Percentiles rank a stretch among this genome's conserved stretches.
These are phyloP conservation scores for Dovyalis caffra DNA, from an alignment of 345 rosid species.

Conservation along the genomic window DNA sequence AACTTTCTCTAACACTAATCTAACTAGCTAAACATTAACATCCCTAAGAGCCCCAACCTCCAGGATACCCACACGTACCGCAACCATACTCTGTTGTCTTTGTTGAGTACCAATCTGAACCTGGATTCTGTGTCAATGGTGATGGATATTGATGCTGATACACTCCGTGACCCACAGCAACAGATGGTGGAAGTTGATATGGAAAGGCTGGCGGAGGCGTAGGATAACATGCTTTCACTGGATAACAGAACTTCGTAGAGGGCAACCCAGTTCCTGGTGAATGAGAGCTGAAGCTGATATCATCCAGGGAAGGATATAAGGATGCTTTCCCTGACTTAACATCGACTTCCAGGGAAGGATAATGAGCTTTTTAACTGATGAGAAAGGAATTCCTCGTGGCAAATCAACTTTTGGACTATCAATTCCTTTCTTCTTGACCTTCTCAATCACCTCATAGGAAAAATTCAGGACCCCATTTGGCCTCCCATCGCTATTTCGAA, in stretches of 20 bases:
- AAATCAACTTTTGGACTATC: background rate
- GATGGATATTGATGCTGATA: slow-evolving; percentile 2
- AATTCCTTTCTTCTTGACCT: background rate
- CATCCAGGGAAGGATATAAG: slow-evolving; percentile 12
- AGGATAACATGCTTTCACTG: background rate
- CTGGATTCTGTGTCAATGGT: slow-evolving; percentile 3
- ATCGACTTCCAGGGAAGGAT: slow-evolving; percentile 9
- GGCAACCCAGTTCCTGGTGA: slow-evolving; percentile 5
- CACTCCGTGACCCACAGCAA: background rate
- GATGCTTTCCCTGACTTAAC: background rate
- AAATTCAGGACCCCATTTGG: slow-evolving; percentile 44
- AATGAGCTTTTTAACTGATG: background rate
- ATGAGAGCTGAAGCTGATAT: slow-evolving; percentile 18
- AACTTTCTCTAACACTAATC: background rate
- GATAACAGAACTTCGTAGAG: background rate
- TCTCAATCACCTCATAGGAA: slow-evolving; percentile 29
- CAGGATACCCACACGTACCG: background rate
- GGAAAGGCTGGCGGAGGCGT: slow-evolving; percentile 5
- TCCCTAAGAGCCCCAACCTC: background rate
- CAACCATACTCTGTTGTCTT: slow-evolving; percentile 11
- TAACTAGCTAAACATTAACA: background rate
- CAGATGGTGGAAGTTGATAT: background rate
- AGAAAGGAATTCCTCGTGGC: background rate
- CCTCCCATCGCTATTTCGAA: slow-evolving; percentile 34
- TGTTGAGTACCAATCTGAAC: slow-evolving; percentile 14